Percentiles rank a stretch among this genome's conserved stretches.
Conservation (phyloP, 2,329 filamentous ascomycete species). For the Arthrobotrys conoides region DNA sequence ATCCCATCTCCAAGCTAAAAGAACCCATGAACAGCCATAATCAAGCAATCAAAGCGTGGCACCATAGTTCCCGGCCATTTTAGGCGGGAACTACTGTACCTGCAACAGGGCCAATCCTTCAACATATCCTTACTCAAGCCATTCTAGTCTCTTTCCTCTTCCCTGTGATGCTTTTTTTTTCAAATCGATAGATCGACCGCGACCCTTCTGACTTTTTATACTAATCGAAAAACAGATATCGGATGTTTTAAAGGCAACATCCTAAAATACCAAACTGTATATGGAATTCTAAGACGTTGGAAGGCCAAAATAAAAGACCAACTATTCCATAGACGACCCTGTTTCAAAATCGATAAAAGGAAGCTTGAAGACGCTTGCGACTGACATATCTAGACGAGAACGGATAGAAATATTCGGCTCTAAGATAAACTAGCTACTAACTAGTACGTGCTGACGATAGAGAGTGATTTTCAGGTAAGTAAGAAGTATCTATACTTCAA, state of each 20-base stretch:
- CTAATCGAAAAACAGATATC: not conserved
- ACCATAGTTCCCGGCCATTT: conserved; percentile 49
- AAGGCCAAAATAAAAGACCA: conserved; percentile 20
- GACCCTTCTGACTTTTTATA: not conserved
- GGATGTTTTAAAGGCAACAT: conserved; percentile 41
- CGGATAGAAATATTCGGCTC: not conserved
- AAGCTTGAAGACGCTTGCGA: conserved; percentile 38
- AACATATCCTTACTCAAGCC: conserved; percentile 17
- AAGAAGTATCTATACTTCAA: not conserved
- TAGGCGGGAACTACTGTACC: conserved; percentile 58
- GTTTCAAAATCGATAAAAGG: conserved; percentile 23
- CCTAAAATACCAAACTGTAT: conserved; percentile 48
- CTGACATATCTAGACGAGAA: conserved; percentile 35
- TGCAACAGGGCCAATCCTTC: conserved; percentile 27
- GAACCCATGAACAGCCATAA: not conserved
- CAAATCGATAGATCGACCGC: not conserved
- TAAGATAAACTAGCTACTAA: conserved; percentile 21
- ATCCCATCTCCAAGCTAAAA: not conserved
- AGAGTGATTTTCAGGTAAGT: no score
- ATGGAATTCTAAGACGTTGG: conserved; percentile 44
- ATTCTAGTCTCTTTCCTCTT: conserved; percentile 22
- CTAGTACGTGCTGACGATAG: no score
- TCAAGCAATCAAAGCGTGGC: conserved; percentile 2
- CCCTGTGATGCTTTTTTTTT: not conserved
- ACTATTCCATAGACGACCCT: conserved; percentile 28